A percentile compares a stretch with the other conserved stretches of the same genome.
These are phyloP conservation scores for Sanghuangporus baumii DNA, from an alignment of 1,284 basidiomycete genomes.

Conservation along the genomic window DNA sequence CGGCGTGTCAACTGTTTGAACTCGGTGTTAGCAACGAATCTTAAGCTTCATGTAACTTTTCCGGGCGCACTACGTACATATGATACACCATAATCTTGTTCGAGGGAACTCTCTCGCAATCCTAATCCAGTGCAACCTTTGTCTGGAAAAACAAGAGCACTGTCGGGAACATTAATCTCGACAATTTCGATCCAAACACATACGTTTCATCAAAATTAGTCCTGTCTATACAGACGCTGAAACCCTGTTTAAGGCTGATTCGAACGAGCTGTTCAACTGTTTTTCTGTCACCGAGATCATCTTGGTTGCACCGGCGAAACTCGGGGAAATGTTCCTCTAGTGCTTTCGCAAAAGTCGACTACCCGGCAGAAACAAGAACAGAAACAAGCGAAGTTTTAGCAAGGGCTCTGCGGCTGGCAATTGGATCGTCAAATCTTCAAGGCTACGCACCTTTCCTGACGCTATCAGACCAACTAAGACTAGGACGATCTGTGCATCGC, in stretches of 20 bases:
- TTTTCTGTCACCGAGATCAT: constrained; percentile 52
- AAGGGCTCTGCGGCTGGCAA: not conserved
- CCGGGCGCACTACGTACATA: constrained; percentile 44
- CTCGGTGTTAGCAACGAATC: not conserved
- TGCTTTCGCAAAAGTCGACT: constrained; percentile 69
- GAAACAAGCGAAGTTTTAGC: not conserved
- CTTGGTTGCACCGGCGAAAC: constrained; percentile 66
- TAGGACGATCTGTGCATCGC: constrained; percentile 37
- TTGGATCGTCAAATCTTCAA: not conserved
- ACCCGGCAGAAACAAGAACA: not conserved
- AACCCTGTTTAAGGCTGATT: constrained; percentile 42
- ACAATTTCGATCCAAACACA: not conserved
- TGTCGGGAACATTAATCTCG: not conserved
- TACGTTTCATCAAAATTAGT: constrained; percentile 64
- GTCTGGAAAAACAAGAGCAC: constrained; percentile 35
- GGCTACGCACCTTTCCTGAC: constrained; percentile 55
- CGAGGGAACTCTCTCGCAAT: constrained; percentile 60
- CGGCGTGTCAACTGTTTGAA: constrained; percentile 16
- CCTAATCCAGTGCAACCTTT: constrained; percentile 62
- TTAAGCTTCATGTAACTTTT: not conserved
- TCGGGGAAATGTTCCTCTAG: constrained; percentile 50
- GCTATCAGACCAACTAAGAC: constrained; percentile 65
- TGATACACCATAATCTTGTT: constrained; percentile 59
- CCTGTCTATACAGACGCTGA: constrained; percentile 67
- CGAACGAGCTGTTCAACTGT: constrained; percentile 53